These are phyloP conservation scores for Phytophthora pisi DNA, from an alignment of 352 stramenopile genomes.

Conservation along the genomic window DNA sequence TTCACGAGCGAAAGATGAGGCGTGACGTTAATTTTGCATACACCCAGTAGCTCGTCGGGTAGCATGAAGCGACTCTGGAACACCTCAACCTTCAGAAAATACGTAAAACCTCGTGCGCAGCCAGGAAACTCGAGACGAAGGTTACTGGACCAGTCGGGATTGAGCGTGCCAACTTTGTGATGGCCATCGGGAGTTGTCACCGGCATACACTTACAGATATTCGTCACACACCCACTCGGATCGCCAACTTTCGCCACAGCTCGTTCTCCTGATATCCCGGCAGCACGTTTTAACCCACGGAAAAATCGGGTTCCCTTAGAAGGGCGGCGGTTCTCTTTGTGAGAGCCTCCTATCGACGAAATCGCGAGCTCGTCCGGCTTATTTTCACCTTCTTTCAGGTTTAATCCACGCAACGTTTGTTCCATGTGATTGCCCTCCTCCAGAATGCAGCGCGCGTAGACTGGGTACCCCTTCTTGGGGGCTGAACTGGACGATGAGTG, in stretches of 20 bases:
- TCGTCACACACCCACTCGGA: conserved; percentile 76
- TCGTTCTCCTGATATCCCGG: conserved; percentile 76
- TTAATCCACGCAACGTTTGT: conserved; percentile 71
- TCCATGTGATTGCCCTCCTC: conserved; percentile 81
- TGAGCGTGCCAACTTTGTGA: conserved; percentile 41
- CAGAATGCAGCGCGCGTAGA: conserved; percentile 80
- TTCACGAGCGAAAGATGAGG: conserved; percentile 81
- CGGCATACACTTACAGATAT: conserved; percentile 67
- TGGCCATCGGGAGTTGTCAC: conserved; percentile 16
- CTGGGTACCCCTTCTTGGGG: conserved; percentile 57
- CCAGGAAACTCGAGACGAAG: conserved; percentile 79
- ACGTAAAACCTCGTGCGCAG: conserved; percentile 73
- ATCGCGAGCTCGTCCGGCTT: conserved; percentile 32
- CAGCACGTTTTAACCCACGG: conserved; percentile 72
- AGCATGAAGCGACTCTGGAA: conserved; percentile 89
- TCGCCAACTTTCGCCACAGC: conserved; percentile 74
- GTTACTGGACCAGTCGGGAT: conserved; percentile 77
- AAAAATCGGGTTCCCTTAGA: conserved; percentile 76
- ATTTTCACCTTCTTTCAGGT: conserved; percentile 42
- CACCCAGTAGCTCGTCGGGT: conserved; percentile 72
- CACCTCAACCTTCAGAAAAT: conserved; percentile 81
- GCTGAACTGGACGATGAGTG: conserved; percentile 6
- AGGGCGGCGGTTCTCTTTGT: conserved; percentile 49
- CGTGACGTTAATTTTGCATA: conserved; percentile 89
- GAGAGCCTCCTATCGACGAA: conserved; percentile 18